Percentiles rank a stretch among this genome's conserved stretches.
Conservation (phyloP, 345 rosid genomes). For the Draba incana region DNA sequence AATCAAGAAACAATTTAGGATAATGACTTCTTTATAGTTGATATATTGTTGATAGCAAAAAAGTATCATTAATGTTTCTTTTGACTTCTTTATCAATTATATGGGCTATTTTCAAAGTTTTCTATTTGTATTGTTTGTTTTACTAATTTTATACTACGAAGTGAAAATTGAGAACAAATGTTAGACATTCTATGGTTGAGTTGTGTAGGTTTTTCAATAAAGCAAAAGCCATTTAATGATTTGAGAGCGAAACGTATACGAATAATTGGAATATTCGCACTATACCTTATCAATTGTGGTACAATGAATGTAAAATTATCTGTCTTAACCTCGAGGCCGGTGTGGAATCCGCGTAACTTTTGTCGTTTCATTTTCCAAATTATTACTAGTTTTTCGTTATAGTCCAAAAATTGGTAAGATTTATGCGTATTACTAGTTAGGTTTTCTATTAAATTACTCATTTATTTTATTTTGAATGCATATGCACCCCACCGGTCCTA, state of each 20-base stretch:
- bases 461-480: background rate
- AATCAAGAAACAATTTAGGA: background rate
- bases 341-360: conserved; percentile 8
- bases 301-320: background rate
- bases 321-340: background rate
- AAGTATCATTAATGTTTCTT: too few species aligned
- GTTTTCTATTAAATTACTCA: background rate
- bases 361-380: background rate
- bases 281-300: background rate
- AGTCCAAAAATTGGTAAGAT: conserved; percentile 6
- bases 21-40: background rate
- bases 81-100: background rate
- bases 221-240: conserved; percentile 13
- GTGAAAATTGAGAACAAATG: background rate
- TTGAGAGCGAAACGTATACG: background rate
- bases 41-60: background rate
- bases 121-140: too few species aligned
- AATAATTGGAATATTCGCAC: background rate
- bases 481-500: background rate
- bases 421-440: background rate
- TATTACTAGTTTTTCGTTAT: background rate
- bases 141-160: too few species aligned
- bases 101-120: too few species aligned
- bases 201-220: conserved; percentile 1
- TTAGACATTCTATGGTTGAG: conserved; percentile 1